Conservation (phyloP, 106 monocot species). For the Dendrobium chrysotoxum region DNA sequence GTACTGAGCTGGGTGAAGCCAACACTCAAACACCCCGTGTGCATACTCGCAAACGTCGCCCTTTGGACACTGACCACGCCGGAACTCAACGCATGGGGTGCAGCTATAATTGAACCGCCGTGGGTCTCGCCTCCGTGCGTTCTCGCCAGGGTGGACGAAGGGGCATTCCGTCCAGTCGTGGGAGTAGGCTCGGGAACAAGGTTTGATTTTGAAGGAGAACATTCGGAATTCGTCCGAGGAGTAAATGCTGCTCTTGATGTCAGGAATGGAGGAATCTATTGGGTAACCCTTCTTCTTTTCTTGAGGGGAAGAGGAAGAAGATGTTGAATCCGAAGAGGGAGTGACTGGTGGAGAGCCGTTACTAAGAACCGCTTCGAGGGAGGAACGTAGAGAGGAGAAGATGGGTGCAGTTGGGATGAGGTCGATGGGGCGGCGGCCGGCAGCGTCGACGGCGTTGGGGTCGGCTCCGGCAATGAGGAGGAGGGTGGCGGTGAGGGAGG, state of each 20-base stretch:
- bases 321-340: conserved; percentile 9
- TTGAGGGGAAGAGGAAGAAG: conserved; percentile 9
- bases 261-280: conserved; percentile 45
- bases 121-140: conserved; percentile 60
- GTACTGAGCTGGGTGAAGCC: conserved; percentile 77
- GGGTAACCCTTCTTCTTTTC: conserved; percentile 52
- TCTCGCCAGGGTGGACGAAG: conserved; percentile 72
- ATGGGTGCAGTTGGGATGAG: conserved; percentile 14
- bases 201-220: conserved; percentile 68
- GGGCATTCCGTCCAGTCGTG: conserved; percentile 88
- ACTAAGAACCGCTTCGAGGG: not conserved
- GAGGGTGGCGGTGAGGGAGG: conserved; percentile 26
- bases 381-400: not conserved
- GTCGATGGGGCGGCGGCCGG: not conserved
- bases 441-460: not conserved
- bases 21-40: conserved; percentile 75
- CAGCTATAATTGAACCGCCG: conserved; percentile 67
- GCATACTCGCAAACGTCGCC: conserved; percentile 71
- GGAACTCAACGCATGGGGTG: conserved; percentile 64
- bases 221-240: conserved; percentile 65
- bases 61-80: conserved; percentile 47
- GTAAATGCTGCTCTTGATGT: conserved; percentile 67
- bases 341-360: conserved; percentile 18
- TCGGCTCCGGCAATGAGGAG: conserved; percentile 9
- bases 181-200: conserved; percentile 68